Evolutionary conservation across 768 basidiomycete species (phyloP).

Genomic region (Boletus subparvulus): DNA sequence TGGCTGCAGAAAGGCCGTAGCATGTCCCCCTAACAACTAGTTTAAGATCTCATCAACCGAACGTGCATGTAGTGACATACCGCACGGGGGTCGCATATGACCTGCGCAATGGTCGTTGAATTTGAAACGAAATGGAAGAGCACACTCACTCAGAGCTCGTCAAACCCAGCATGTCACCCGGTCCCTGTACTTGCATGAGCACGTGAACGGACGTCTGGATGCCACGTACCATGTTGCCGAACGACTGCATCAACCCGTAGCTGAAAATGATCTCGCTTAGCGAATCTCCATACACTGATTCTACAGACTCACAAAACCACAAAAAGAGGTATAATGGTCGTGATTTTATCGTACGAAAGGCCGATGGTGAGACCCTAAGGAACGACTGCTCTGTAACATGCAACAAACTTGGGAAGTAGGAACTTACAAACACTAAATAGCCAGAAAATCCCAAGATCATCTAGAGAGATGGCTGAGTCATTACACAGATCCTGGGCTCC

Average conservation of each 20-base stretch:
- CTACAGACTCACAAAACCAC: conserved; percentile 54
- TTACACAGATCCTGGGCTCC: background rate
- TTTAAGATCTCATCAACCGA: background rate
- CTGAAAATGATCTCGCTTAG: conserved; percentile 30
- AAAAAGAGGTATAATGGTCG: conserved; percentile 60
- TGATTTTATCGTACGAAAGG: conserved; percentile 59
- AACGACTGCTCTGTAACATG: background rate
- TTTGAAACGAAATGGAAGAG: conserved; percentile 1
- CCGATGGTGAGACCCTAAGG: conserved; percentile 53
- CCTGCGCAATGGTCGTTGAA: conserved; percentile 30
- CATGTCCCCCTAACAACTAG: conserved; percentile 52
- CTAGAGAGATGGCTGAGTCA: conserved; percentile 30
- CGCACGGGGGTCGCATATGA: conserved; percentile 66
- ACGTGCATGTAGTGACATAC: conserved; percentile 26
- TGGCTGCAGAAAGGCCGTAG: conserved; percentile 66
- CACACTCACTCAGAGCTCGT: conserved; percentile 60
- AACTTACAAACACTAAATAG: conserved; percentile 58
- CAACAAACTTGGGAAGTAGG: background rate
- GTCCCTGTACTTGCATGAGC: conserved; percentile 45
- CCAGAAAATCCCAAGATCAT: conserved; percentile 70
- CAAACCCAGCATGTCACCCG: conserved; percentile 69
- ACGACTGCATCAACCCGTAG: conserved; percentile 72
- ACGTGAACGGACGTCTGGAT: background rate
- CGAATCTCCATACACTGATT: background rate
- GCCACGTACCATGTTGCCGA: conserved; percentile 57